These are phyloP conservation scores for Thalassiosira mediterranea DNA, from an alignment of 352 stramenopile species.

Conservation along the genomic window DNA sequence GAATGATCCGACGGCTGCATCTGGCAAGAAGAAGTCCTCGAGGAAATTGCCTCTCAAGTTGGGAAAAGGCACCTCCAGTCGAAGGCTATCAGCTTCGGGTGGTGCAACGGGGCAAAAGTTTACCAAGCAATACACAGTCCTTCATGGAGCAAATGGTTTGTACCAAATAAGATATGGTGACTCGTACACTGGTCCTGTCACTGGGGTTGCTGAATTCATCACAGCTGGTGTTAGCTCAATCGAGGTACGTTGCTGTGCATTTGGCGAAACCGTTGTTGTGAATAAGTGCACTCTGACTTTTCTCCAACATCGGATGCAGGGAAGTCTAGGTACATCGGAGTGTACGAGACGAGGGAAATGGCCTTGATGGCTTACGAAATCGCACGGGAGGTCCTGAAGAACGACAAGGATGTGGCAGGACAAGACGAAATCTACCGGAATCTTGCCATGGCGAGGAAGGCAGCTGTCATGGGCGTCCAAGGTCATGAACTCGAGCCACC, in stretches of 20 bases:
- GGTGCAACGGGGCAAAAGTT: too few species aligned
- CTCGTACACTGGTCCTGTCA: conserved; percentile 16
- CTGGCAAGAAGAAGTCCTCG: not conserved
- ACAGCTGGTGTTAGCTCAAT: conserved; percentile 53
- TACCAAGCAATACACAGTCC: conserved; percentile 59
- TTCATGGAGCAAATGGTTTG: conserved; percentile 54
- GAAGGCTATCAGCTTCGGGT: conserved; percentile 14
- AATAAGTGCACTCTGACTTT: too few species aligned
- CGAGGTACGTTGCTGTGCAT: too few species aligned
- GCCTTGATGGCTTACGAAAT: conserved; percentile 83
- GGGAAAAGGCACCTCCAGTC: conserved; percentile 39
- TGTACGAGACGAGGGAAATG: conserved; percentile 84
- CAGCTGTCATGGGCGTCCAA: conserved; percentile 19
- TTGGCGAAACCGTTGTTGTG: too few species aligned
- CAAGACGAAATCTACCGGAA: conserved; percentile 9
- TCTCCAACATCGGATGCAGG: too few species aligned
- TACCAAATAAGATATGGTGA: conserved; percentile 68
- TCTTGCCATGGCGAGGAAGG: conserved; percentile 22
- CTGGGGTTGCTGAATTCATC: conserved; percentile 55
- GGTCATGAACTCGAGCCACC: too few species aligned
- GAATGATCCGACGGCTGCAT: not conserved
- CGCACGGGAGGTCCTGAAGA: conserved; percentile 78
- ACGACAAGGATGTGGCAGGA: conserved; percentile 42
- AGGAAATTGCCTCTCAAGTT: conserved; percentile 32
- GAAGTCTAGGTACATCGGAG: conserved; percentile 83